phyloP scores from a whole-genome alignment of 1,284 basidiomycete genomes.

The Pterulicium gracile region DNA sequence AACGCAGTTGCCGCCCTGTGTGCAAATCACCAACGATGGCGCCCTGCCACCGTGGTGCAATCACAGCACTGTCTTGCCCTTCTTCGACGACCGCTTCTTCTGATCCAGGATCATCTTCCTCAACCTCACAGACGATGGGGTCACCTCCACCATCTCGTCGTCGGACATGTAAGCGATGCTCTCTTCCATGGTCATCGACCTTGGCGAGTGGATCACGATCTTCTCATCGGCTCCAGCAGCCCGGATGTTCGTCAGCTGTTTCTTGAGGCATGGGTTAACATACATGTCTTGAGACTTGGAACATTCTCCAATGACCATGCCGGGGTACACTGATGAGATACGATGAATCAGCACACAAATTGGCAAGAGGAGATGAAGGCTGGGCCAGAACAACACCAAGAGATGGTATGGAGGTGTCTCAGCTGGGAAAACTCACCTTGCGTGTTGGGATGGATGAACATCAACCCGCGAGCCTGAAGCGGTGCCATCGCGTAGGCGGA shows the following conservation, averaged over 20 bases:
- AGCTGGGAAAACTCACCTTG: conserved; percentile 24
- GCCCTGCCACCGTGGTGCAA: too few relatives aligned
- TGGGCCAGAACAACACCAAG: background rate
- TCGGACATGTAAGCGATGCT: conserved; percentile 34
- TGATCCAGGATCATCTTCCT: conserved; percentile 28
- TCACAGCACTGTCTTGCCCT: conserved; percentile 10
- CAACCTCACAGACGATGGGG: conserved; percentile 26
- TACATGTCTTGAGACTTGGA: conserved; percentile 32
- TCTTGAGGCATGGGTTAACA: conserved; percentile 33
- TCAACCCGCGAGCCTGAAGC: conserved; percentile 31
- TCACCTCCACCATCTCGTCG: conserved; percentile 35
- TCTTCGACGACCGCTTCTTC: conserved; percentile 19
- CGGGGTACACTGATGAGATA: conserved; percentile 26
- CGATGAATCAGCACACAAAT: background rate
- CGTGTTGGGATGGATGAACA: conserved; percentile 30
- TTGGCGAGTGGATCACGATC: conserved; percentile 29
- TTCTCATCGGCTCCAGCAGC: conserved; percentile 36
- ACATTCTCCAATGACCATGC: conserved; percentile 37
- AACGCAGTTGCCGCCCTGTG: conserved; percentile 2
- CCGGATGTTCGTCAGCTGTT: conserved; percentile 35
- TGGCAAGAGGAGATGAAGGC: background rate
- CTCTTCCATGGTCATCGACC: conserved; percentile 31
- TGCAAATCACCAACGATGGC: conserved; percentile 12
- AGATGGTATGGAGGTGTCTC: too few relatives aligned
- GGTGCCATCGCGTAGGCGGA: conserved; percentile 34